Conservation (phyloP, 2,329 filamentous ascomycete genomes). For the Diaporthe nobilis region DNA sequence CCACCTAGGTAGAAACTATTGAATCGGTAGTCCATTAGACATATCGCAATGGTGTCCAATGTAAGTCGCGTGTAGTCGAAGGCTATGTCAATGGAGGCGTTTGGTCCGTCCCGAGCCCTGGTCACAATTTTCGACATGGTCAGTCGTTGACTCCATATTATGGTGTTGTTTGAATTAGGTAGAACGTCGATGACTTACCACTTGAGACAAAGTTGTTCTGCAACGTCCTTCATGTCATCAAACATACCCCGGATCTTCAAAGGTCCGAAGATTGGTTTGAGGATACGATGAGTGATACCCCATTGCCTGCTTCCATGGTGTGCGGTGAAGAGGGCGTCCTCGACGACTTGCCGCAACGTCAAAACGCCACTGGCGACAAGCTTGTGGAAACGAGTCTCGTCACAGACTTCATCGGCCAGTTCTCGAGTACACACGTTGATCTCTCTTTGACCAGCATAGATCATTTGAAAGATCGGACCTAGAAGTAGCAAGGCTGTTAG, state of each 20-base stretch:
- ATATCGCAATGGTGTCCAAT: conserved; percentile 43
- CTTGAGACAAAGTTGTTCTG: conserved; percentile 41
- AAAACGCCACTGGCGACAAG: neutral
- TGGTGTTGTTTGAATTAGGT: neutral
- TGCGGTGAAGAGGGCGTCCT: neutral
- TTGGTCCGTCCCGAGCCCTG: neutral
- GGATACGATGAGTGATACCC: conserved; percentile 43
- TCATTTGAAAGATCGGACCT: neutral
- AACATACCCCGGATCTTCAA: conserved; percentile 22
- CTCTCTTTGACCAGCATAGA: neutral
- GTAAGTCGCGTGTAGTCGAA: conserved; percentile 36
- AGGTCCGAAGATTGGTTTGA: conserved; percentile 43
- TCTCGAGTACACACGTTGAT: neutral
- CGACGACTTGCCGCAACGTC: neutral
- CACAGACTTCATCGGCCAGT: conserved; percentile 53
- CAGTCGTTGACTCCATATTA: too few relatives aligned
- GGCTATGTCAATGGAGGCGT: neutral
- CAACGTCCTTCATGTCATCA: conserved; percentile 42
- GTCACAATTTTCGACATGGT: neutral
- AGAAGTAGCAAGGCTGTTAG: neutral
- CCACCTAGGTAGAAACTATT: conserved; percentile 43
- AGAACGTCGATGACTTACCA: conserved; percentile 33
- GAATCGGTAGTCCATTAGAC: conserved; percentile 43
- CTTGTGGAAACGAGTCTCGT: conserved; percentile 44
- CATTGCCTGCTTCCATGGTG: conserved; percentile 35